Evolutionary conservation across 2,329 filamentous ascomycete genomes (phyloP).

Genomic region (Pseudogymnoascus sp.): DNA sequence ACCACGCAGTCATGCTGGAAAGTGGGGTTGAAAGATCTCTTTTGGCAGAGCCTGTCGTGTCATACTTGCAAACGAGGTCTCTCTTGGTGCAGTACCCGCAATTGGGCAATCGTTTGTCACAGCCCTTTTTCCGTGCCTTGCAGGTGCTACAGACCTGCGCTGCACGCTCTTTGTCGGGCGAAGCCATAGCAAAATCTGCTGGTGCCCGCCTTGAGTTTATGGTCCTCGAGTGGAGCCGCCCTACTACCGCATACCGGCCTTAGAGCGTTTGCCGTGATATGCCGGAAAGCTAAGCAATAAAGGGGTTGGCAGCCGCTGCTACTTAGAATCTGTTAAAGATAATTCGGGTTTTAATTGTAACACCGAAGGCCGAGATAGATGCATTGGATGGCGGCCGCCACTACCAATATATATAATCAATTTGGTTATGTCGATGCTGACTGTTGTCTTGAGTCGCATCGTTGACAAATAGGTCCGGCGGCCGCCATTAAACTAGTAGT

Average conservation of each 20-base stretch:
- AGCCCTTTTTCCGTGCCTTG: slow-evolving; percentile 1
- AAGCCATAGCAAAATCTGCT: neutral
- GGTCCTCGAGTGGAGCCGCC: neutral
- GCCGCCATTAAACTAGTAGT: too few relatives aligned
- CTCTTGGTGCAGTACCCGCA: slow-evolving; percentile 1
- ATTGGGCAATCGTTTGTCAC: neutral
- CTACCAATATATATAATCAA: neutral
- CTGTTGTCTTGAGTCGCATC: too few relatives aligned
- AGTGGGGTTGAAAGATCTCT: too few relatives aligned
- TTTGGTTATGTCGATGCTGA: too few relatives aligned
- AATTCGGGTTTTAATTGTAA: neutral
- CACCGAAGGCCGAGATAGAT: neutral
- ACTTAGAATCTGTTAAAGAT: neutral
- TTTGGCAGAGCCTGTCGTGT: too few relatives aligned
- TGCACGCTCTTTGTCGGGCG: neutral
- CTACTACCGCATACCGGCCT: neutral
- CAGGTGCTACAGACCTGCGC: slow-evolving; percentile 1
- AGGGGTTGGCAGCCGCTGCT: too few relatives aligned
- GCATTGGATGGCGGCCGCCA: neutral
- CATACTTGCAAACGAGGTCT: neutral
- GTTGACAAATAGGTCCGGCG: too few relatives aligned
- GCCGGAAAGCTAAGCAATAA: too few relatives aligned
- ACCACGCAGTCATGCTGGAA: too few relatives aligned
- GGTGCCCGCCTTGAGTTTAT: neutral
- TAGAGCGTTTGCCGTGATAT: too few relatives aligned